These are phyloP conservation scores for Anthracocystis walkeri DNA, from an alignment of 1,284 basidiomycete species.

Conservation along the genomic window DNA sequence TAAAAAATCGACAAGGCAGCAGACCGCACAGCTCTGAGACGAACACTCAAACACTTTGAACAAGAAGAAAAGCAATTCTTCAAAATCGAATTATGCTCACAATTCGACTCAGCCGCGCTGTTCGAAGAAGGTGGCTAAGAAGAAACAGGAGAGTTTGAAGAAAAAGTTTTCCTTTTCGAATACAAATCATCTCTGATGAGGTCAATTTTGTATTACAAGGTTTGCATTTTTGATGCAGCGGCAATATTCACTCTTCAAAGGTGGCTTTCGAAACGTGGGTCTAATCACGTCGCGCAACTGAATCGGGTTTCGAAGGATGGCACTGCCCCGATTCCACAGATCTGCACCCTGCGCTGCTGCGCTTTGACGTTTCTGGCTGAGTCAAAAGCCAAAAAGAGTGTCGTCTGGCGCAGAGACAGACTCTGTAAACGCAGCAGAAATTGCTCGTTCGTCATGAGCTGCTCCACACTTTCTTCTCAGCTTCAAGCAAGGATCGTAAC, in stretches of 20 bases:
- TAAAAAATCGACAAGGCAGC: conserved; percentile 9
- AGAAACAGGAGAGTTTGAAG: neutral
- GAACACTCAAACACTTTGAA: neutral
- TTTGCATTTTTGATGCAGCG: neutral
- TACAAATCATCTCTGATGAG: neutral
- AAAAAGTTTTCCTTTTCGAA: conserved; percentile 31
- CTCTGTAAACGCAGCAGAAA: neutral
- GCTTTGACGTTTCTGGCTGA: neutral
- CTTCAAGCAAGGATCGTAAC: neutral
- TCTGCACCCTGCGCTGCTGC: neutral
- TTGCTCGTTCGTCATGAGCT: conserved; percentile 4
- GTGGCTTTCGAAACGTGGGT: conserved; percentile 2
- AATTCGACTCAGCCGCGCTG: conserved; percentile 17
- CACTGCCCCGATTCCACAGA: neutral
- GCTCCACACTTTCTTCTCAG: conserved; percentile 12
- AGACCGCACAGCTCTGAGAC: neutral
- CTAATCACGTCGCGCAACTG: neutral
- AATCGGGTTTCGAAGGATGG: neutral
- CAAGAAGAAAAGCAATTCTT: neutral
- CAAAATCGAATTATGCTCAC: conserved; percentile 4
- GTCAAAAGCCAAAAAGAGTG: conserved; percentile 1
- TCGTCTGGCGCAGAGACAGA: conserved; percentile 7
- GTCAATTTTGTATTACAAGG: neutral
- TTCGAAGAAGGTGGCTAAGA: neutral
- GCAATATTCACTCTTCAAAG: conserved; percentile 1